These are phyloP conservation scores for Globisporangium echinulatum DNA, from an alignment of 352 stramenopile species.

Conservation along the genomic window DNA sequence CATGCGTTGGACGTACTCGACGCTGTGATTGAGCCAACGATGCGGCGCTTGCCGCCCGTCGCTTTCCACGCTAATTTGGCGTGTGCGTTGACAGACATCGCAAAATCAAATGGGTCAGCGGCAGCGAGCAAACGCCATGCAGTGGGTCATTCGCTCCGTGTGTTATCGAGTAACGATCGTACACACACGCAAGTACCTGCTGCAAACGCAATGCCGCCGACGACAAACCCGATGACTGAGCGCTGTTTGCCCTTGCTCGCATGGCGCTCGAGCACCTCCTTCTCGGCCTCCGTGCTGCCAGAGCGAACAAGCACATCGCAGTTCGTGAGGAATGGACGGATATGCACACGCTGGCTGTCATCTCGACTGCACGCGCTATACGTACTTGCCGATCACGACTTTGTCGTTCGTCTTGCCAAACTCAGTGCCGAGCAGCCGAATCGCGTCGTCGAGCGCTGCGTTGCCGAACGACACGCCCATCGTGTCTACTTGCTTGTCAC, in stretches of 20 bases:
- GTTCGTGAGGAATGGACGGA: neutral
- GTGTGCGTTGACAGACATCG: neutral
- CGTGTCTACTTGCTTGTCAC: neutral
- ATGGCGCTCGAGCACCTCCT: conserved; percentile 49
- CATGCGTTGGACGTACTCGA: conserved; percentile 21
- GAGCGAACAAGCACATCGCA: neutral
- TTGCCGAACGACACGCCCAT: conserved; percentile 16
- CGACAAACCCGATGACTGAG: conserved; percentile 29
- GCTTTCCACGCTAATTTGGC: conserved; percentile 27
- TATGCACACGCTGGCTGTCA: too few relatives aligned
- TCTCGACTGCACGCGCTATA: conserved; percentile 1
- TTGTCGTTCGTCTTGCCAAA: conserved; percentile 42
- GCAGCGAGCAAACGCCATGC: too few relatives aligned
- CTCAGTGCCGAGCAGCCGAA: conserved; percentile 57
- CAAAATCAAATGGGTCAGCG: too few relatives aligned
- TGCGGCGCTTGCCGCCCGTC: conserved; percentile 33
- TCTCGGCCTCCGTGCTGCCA: conserved; percentile 52
- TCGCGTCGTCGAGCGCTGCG: conserved; percentile 49
- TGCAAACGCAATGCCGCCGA: conserved; percentile 22
- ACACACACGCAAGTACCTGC: conserved; percentile 12
- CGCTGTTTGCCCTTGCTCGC: conserved; percentile 39
- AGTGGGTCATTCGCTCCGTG: too few relatives aligned
- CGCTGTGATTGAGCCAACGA: conserved; percentile 27
- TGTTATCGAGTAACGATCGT: too few relatives aligned
- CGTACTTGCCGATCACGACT: conserved; percentile 53